Evolutionary conservation across 202 grass and related monocot genomes (phyloP), one percentile per base, ranked within the genome.

Genomic region (Musa balbisiana): DNA sequence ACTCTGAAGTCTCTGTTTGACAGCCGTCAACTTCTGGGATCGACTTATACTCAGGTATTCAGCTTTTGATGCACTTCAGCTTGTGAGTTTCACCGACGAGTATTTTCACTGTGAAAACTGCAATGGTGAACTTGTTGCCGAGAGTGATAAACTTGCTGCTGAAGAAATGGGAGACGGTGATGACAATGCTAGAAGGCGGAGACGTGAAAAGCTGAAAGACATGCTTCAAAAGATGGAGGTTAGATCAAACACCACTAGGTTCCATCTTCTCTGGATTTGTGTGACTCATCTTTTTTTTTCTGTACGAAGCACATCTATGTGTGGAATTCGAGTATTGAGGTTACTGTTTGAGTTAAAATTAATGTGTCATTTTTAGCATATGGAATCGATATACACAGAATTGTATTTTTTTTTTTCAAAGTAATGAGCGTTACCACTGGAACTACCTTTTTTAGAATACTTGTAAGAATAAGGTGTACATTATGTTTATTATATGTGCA

Each of bases 141-240:
- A 97, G 81, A 97, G 93, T 87, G 93, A 97, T 73, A 97, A 97
- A 55, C 90, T 97, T 79, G 90, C 93, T 82, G 89, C 93, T 70
- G 93, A 97, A 80, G 93, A 97, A 92, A 93, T 97, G 93, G 93
- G 93, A 74, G 93, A 97, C 76, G 93, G 90, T n/a, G 93, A 97
- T 83, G 90, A 97, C 69, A 97, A 91, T 66, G 85, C 80, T 77
- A 90, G 90, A 53, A 92, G 84, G 53, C 83, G 93, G 27, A 80
- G 86, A 69, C 87, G 87, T 82, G 93, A 93, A 80, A 97, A 97
- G 78, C 82, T 97, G 63, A 92, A 92, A 73, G 93, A 90, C 83
- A 89, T 97, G 88, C 93, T 92, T 66, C 85, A 87, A 73, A 92
- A 86, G 78, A 89, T 97, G 76, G 90, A 97, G 75, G 93, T 97